Conservation (phyloP, 768 basidiomycete species). For the Chalciporus chontae region DNA sequence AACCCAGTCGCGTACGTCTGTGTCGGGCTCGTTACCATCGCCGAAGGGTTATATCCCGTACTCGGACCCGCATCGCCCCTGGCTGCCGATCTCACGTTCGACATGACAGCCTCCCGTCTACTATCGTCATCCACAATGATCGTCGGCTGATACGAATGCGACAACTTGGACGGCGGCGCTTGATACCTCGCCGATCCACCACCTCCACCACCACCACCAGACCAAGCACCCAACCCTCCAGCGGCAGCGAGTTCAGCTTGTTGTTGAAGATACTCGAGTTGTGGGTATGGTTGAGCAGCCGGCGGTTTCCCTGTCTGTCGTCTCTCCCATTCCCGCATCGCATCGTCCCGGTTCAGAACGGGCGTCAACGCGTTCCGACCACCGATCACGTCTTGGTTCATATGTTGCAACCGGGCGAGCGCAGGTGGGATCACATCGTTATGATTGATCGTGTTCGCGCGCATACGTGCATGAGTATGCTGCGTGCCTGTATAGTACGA, state of each 20-base stretch:
- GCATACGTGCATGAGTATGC: slow-evolving; percentile 50
- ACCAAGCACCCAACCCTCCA: slow-evolving; percentile 59
- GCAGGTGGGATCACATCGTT: slow-evolving; percentile 91
- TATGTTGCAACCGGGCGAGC: slow-evolving; percentile 82
- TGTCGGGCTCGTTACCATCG: slow-evolving; percentile 70
- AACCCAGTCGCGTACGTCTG: slow-evolving; percentile 57
- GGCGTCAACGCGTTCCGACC: slow-evolving; percentile 82
- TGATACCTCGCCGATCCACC: slow-evolving; percentile 42
- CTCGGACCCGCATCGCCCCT: slow-evolving; percentile 42
- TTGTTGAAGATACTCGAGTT: slow-evolving; percentile 88
- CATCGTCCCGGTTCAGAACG: slow-evolving; percentile 91
- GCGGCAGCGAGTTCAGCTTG: slow-evolving; percentile 81
- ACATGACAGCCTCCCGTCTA: slow-evolving; percentile 77
- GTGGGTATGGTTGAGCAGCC: slow-evolving; percentile 79
- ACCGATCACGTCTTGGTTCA: slow-evolving; percentile 78
- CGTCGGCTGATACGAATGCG: slow-evolving; percentile 46
- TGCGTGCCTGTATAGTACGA: slow-evolving; percentile 56
- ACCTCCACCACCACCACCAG: slow-evolving; percentile 11
- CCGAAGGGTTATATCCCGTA: slow-evolving; percentile 42
- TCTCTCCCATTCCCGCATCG: slow-evolving; percentile 94
- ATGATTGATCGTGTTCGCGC: slow-evolving; percentile 90
- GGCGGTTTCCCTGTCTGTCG: slow-evolving; percentile 71
- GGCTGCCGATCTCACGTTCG: slow-evolving; percentile 67
- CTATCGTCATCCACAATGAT: slow-evolving; percentile 66
- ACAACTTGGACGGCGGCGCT: slow-evolving; percentile 31